A percentile compares a stretch with the other conserved stretches of the same genome.
phyloP scores from a whole-genome alignment of 345 rosid species.

The Populus davidiana region DNA sequence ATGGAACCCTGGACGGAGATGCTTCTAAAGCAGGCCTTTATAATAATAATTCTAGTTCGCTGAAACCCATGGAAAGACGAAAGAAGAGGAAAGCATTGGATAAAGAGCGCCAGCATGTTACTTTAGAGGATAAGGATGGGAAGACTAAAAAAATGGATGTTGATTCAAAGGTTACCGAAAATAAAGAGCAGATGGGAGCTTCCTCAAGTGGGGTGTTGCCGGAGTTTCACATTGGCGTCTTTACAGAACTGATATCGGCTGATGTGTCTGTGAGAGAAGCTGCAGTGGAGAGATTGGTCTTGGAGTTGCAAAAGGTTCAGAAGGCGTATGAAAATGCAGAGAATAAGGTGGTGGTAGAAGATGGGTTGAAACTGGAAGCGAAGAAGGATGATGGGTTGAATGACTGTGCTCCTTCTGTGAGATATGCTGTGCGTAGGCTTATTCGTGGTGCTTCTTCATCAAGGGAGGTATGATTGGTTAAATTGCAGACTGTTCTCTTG shows the following conservation, averaged over 20 bases:
- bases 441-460: conserved; percentile 93
- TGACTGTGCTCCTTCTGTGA: conserved; percentile 74
- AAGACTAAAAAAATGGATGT: conserved; percentile 20
- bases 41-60: conserved; percentile 27
- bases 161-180: conserved; percentile 25
- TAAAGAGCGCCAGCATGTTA: conserved; percentile 51
- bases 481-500: neutral
- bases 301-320: conserved; percentile 69
- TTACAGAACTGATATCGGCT: conserved; percentile 64
- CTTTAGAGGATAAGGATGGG: conserved; percentile 25
- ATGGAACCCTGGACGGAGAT: neutral
- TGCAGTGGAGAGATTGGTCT: conserved; percentile 62
- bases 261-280: conserved; percentile 57
- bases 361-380: conserved; percentile 70
- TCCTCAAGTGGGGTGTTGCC: conserved; percentile 41
- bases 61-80: conserved; percentile 74
- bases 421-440: conserved; percentile 85
- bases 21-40: neutral
- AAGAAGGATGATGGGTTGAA: conserved; percentile 84
- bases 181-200: conserved; percentile 19
- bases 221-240: conserved; percentile 67
- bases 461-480: conserved; percentile 59
- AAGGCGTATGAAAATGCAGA: conserved; percentile 53
- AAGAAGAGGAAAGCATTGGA: conserved; percentile 77
- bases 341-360: conserved; percentile 47